Conservation (phyloP, 2,329 filamentous ascomycete genomes). For the Claviceps citrina region DNA sequence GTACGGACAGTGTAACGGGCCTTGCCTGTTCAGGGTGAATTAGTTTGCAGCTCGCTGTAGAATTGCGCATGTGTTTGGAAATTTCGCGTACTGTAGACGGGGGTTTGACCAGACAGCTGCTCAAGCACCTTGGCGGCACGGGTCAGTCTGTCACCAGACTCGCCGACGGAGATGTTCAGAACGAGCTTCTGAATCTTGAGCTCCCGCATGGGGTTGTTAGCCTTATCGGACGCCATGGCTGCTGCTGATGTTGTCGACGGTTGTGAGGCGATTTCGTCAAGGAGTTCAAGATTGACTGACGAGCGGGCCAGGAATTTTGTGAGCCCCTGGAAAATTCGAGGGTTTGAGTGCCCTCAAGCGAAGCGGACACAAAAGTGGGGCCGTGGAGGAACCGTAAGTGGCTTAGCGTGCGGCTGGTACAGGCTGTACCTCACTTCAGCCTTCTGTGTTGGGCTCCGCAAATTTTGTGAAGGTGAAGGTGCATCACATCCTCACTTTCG, state of each 20-base stretch:
- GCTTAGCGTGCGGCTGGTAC: constrained; percentile 18
- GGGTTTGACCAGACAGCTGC: constrained; percentile 98
- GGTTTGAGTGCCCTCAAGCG: constrained; percentile 27
- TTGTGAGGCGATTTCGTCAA: constrained; percentile 19
- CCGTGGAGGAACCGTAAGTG: not conserved
- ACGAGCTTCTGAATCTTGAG: constrained; percentile 99
- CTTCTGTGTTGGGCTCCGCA: constrained; percentile 30
- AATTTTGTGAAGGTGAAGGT: constrained; percentile 26
- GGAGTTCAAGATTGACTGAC: constrained; percentile 14
- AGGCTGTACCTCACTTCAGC: constrained; percentile 20
- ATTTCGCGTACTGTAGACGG: constrained; percentile 75
- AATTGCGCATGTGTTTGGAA: not conserved
- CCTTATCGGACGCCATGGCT: constrained; percentile 57
- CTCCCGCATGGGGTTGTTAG: constrained; percentile 97
- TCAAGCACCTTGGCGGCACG: constrained; percentile 99
- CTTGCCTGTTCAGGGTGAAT: constrained; percentile 52
- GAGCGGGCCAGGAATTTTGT: constrained; percentile 19
- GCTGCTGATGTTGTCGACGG: constrained; percentile 22
- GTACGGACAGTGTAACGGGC: constrained; percentile 99
- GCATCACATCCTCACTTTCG: constrained; percentile 22
- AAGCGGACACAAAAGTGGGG: constrained; percentile 13
- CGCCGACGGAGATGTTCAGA: constrained; percentile 98
- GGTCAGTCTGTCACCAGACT: constrained; percentile 99
- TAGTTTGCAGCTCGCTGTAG: constrained; percentile 6
- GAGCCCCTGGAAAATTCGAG: constrained; percentile 22